A percentile compares a stretch with the other conserved stretches of the same genome.
Evolutionary conservation across 768 basidiomycete species (phyloP).

Genomic region (Leccinellum rugosiceps): DNA sequence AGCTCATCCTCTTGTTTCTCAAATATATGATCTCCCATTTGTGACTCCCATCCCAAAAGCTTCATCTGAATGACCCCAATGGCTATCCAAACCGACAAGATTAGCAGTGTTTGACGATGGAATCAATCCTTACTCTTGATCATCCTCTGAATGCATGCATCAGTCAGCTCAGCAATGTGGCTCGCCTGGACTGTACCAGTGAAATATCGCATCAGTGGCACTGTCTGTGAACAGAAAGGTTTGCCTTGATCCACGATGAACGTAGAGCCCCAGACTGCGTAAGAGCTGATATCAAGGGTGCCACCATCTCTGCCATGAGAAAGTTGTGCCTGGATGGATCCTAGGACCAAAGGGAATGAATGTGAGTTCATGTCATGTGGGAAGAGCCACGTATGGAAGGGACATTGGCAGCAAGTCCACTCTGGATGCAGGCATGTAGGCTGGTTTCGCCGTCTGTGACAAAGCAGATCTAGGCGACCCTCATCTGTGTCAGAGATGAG

Average conservation of each 20-base stretch:
- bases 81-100: neutral
- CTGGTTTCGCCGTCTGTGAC: slow-evolving; percentile 85
- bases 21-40: neutral
- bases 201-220: too few species aligned
- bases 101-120: neutral
- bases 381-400: slow-evolving; percentile 51
- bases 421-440: slow-evolving; percentile 76
- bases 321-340: slow-evolving; percentile 75
- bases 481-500: slow-evolving; percentile 72
- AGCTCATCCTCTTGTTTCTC: neutral
- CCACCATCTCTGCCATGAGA: slow-evolving; percentile 80
- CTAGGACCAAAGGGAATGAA: slow-evolving; percentile 34
- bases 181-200: too few species aligned
- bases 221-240: too few species aligned
- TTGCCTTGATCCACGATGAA: too few species aligned
- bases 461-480: slow-evolving; percentile 71
- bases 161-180: slow-evolving; percentile 15
- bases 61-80: neutral
- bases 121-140: neutral
- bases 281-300: slow-evolving; percentile 78
- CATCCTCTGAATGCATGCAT: neutral
- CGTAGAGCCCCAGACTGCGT: slow-evolving; percentile 69
- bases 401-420: slow-evolving; percentile 62
- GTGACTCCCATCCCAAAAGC: neutral
- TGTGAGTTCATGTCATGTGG: neutral